Conservation (phyloP, 306 rosid species). For the Citrullus mucosospermus region DNA sequence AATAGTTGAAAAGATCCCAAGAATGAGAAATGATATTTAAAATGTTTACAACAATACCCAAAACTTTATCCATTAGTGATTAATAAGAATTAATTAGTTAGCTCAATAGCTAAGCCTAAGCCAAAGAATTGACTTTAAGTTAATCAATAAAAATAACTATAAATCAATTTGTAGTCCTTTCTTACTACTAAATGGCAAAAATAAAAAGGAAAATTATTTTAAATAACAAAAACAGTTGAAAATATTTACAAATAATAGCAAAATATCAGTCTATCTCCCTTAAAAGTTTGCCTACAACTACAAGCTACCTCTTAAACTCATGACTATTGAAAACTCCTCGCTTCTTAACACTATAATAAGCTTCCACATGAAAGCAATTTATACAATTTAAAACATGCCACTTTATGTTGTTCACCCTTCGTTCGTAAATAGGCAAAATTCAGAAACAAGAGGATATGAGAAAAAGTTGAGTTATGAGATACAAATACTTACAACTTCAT, state of each 20-base stretch:
- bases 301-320: background rate
- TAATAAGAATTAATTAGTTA: background rate
- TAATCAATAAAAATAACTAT: background rate
- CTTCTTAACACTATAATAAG: background rate
- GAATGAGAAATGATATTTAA: background rate
- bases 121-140: background rate
- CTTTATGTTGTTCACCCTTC: background rate
- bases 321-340: background rate
- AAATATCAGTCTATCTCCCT: no score
- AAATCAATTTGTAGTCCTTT: background rate
- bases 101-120: background rate
- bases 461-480: background rate
- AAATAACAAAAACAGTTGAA: no score
- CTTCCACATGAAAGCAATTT: background rate
- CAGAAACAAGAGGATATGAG: background rate
- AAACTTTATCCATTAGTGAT: background rate
- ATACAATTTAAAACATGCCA: background rate
- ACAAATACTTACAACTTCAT: conserved; percentile 72
- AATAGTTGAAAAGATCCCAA: background rate
- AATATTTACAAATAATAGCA: no score
- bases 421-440: background rate
- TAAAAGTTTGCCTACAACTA: background rate
- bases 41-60: background rate
- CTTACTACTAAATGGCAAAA: background rate
- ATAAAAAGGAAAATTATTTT: background rate